These are phyloP conservation scores for Eutrema japonicum DNA, from an alignment of 345 rosid species.

Conservation along the genomic window DNA sequence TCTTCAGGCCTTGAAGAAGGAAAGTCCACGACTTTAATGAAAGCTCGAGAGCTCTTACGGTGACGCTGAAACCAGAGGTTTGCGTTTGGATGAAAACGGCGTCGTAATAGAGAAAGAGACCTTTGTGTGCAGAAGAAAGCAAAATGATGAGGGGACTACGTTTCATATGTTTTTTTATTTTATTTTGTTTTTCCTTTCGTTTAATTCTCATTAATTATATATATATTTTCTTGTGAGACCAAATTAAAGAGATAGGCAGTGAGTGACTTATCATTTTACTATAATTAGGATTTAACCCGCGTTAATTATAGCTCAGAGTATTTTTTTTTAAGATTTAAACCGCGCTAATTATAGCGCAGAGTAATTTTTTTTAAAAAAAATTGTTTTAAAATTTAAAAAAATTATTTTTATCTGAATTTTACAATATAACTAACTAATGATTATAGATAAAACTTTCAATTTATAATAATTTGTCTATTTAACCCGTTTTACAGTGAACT, in stretches of 20 bases:
- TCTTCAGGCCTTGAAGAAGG: constrained; percentile 21
- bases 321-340: too few species aligned
- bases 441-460: too few species aligned
- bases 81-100: constrained; percentile 34
- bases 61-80: constrained; percentile 24
- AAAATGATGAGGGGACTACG: constrained; percentile 38
- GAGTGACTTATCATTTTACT: too few species aligned
- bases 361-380: too few species aligned
- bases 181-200: constrained; percentile 36
- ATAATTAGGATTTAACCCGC: too few species aligned
- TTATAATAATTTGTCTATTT: too few species aligned
- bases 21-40: constrained; percentile 13
- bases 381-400: too few species aligned
- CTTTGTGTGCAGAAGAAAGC: constrained; percentile 39
- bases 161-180: constrained; percentile 39
- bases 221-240: constrained; percentile 13
- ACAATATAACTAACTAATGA: too few species aligned
- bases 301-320: too few species aligned
- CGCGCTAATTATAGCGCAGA: too few species aligned
- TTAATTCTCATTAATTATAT: constrained; percentile 34
- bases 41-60: constrained; percentile 21
- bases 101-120: constrained; percentile 23
- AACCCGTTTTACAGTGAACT: too few species aligned
- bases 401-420: too few species aligned
- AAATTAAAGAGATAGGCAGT: background rate